Evolutionary conservation across 192 early-diverging fungal species (phyloP).

Genomic region (Phlyctochytrium planicorne): DNA sequence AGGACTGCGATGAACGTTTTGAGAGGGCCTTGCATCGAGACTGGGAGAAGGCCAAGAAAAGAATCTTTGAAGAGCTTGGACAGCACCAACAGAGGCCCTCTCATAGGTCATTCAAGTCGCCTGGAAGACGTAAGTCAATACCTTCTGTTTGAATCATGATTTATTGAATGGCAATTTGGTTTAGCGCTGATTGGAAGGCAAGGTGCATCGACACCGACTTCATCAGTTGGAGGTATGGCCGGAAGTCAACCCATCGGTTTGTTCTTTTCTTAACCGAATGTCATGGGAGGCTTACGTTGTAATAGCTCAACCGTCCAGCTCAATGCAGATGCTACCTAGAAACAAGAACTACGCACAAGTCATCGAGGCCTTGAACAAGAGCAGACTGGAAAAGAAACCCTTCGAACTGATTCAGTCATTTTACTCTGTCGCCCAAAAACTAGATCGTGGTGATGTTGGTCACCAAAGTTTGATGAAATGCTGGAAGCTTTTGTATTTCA

Average conservation of each 20-base stretch:
- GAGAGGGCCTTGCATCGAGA: slow-evolving; percentile 56
- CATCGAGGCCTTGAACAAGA: slow-evolving; percentile 46
- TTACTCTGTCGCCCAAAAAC: slow-evolving; percentile 34
- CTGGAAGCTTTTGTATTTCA: slow-evolving; percentile 44
- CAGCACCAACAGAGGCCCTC: slow-evolving; percentile 35
- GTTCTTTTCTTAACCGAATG: slow-evolving; percentile 2
- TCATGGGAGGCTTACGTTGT: too few relatives aligned
- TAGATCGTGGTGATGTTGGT: slow-evolving; percentile 38
- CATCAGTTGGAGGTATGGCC: neutral
- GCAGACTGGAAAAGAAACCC: slow-evolving; percentile 31
- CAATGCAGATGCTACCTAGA: neutral
- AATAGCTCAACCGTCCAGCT: too few relatives aligned
- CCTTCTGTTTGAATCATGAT: neutral
- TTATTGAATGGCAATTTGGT: neutral
- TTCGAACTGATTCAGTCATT: slow-evolving; percentile 42
- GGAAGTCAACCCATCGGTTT: neutral
- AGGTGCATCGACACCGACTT: neutral
- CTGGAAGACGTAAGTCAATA: neutral
- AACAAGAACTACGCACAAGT: slow-evolving; percentile 41
- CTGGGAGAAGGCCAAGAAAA: slow-evolving; percentile 73
- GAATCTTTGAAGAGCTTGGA: slow-evolving; percentile 83
- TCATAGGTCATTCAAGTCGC: neutral
- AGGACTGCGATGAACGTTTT: slow-evolving; percentile 67
- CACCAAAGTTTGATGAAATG: slow-evolving; percentile 32
- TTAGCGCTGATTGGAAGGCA: neutral